Evolutionary conservation across 768 basidiomycete species (phyloP).

Genomic region (Russula abietina): DNA sequence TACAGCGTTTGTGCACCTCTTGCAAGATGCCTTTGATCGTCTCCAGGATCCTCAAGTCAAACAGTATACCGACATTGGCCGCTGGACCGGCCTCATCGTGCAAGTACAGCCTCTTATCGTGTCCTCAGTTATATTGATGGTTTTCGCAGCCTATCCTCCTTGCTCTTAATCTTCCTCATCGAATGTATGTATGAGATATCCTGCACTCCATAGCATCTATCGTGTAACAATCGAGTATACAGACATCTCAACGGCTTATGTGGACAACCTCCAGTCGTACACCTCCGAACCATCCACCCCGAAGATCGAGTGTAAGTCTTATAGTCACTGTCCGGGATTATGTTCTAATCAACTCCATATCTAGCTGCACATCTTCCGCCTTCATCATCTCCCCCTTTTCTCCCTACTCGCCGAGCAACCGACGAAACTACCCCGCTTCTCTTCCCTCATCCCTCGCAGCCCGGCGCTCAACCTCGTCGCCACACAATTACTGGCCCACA

Average conservation of each 20-base stretch:
- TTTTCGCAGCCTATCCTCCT: slow-evolving; percentile 47
- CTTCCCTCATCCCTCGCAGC: neutral
- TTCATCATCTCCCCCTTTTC: neutral
- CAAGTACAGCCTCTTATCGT: slow-evolving; percentile 35
- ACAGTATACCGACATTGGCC: slow-evolving; percentile 39
- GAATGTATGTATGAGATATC: slow-evolving; percentile 51
- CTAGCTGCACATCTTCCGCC: neutral
- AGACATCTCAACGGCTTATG: slow-evolving; percentile 74
- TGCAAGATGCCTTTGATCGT: slow-evolving; percentile 68
- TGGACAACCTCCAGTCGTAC: slow-evolving; percentile 61
- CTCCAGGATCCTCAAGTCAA: slow-evolving; percentile 45
- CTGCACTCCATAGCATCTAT: neutral
- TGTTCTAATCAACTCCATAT: neutral
- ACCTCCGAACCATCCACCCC: slow-evolving; percentile 39
- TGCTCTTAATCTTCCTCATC: slow-evolving; percentile 67
- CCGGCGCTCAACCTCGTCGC: neutral
- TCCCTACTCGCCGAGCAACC: neutral
- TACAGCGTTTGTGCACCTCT: slow-evolving; percentile 75
- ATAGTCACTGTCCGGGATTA: neutral
- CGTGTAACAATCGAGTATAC: slow-evolving; percentile 10
- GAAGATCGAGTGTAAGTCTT: slow-evolving; percentile 13
- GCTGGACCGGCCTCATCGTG: slow-evolving; percentile 70
- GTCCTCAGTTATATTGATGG: neutral
- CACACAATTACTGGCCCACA: slow-evolving; percentile 5
- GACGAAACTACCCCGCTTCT: slow-evolving; percentile 18